Conservation (phyloP, 2,329 filamentous ascomycete genomes). For the Diaporthe destruens region DNA sequence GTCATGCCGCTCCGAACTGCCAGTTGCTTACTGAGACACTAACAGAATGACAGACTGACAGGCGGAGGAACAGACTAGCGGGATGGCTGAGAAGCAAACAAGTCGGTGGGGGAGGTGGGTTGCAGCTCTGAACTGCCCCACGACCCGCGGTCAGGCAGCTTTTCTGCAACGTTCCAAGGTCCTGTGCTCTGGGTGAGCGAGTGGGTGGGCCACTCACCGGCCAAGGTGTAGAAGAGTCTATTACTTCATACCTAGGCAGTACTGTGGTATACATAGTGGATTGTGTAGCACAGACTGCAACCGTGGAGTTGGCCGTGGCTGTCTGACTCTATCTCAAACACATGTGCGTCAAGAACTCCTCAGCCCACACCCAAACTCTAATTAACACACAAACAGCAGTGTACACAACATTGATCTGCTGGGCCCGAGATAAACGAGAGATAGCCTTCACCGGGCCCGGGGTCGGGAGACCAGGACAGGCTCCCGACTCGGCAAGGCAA, state of each 20-base stretch:
- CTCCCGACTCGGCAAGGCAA: slow-evolving; percentile 12
- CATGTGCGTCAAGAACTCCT: neutral
- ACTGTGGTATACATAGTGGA: no score
- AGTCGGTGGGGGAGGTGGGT: slow-evolving; percentile 8
- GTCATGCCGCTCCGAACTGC: neutral
- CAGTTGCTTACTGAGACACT: slow-evolving; percentile 2
- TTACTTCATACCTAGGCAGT: no score
- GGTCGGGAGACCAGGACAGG: slow-evolving; percentile 7
- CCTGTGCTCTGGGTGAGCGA: neutral
- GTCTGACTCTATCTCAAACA: neutral
- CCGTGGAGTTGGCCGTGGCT: neutral
- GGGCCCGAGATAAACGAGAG: slow-evolving; percentile 12
- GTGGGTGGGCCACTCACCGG: neutral
- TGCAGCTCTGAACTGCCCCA: slow-evolving; percentile 2
- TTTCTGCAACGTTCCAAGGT: slow-evolving; percentile 4
- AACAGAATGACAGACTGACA: neutral
- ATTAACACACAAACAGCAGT: neutral
- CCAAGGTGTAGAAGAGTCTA: neutral
- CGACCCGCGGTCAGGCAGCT: slow-evolving; percentile 12
- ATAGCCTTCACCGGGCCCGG: slow-evolving; percentile 17
- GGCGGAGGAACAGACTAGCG: neutral
- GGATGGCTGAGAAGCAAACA: neutral
- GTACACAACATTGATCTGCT: slow-evolving; percentile 9
- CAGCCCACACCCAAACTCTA: slow-evolving; percentile 1
- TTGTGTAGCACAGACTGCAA: neutral